These are phyloP conservation scores for Chrysanthemum seticuspe DNA, from an alignment of 129 eudicot species.

Conservation along the genomic window DNA sequence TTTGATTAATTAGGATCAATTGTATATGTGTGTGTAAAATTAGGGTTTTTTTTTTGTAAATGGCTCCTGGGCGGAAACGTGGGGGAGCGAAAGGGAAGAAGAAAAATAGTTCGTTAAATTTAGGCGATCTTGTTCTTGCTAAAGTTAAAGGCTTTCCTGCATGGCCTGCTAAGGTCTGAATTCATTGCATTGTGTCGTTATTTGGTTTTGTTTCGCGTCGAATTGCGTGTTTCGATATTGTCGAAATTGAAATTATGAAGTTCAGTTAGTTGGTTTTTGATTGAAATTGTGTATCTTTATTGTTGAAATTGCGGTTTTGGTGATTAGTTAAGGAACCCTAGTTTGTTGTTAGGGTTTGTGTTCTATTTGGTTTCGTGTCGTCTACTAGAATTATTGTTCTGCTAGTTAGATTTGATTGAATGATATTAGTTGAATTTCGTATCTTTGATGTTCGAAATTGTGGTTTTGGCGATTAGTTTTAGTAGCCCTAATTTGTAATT, in stretches of 20 bases:
- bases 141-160: constrained; percentile 95
- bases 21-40: background rate
- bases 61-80: constrained; percentile 93
- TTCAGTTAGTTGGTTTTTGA: background rate
- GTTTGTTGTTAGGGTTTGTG: too few species aligned
- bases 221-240: background rate
- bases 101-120: constrained; percentile 49
- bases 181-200: constrained; percentile 11
- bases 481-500: constrained; percentile 26
- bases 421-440: background rate
- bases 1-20: background rate
- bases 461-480: too few species aligned
- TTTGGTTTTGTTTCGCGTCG: constrained; percentile 5
- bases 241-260: too few species aligned
- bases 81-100: constrained; percentile 70
- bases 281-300: constrained; percentile 9
- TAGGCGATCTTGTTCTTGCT: constrained; percentile 98
- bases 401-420: too few species aligned
- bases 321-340: constrained; percentile 5
- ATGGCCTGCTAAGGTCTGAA: constrained; percentile 91
- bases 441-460: constrained; percentile 3
- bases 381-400: too few species aligned
- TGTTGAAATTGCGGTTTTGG: constrained; percentile 22
- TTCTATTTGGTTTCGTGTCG: too few species aligned
- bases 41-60: background rate